Evolutionary conservation across 169 alveolate species (phyloP), one percentile per base, ranked within the genome.

Genomic region (Eimeria falciformis): DNA sequence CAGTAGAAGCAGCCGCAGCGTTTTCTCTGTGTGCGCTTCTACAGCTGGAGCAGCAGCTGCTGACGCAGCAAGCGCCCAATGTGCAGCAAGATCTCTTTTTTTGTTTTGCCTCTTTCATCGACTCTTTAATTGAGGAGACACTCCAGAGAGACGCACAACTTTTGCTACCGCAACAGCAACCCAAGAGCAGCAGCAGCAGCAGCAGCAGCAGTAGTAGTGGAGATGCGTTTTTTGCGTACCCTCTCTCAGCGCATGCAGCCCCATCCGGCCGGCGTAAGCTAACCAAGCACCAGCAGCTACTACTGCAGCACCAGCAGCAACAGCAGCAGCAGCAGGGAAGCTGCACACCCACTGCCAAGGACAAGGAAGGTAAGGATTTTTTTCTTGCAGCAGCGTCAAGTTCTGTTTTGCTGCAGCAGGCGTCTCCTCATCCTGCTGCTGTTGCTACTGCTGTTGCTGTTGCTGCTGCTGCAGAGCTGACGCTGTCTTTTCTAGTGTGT

Each of bases 401-500:
- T 12, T 9, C 62, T 9, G 17, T 62, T 12, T 25, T 62, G 73
- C 73, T 62, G 73, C 73, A 18, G 29, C 9, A 18, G 37, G 7
- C 29, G 73, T 23, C 37, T 5, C 73, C n/a, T 9, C 62, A 17
- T 23, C 11, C 29, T 14, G 37, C 73, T 62, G 73, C 73, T 11
- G 23, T 62, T 23, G 73, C n/a, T 62, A 11, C 29, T 23, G 73
- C 73, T 62, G 73, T 25, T 6, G 73, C 73, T 23, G 73, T 25
- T 62, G 73, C 73, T 62, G n/a, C 73, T 62, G 73, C 73, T 62
- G 73, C 73, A 62, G 37, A 14, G 37, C 23, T 5, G 33, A 14
- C 88, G 3, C 53, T 53, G 12, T 43, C 88, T 27, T 79, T 79
- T 33, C 50, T 79, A 33, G 88, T 79, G 43, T 79, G 71, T 71